Percentiles rank a stretch among this genome's conserved stretches.
Conservation (phyloP, 805 yeast species). For the Candida tibetensis region DNA sequence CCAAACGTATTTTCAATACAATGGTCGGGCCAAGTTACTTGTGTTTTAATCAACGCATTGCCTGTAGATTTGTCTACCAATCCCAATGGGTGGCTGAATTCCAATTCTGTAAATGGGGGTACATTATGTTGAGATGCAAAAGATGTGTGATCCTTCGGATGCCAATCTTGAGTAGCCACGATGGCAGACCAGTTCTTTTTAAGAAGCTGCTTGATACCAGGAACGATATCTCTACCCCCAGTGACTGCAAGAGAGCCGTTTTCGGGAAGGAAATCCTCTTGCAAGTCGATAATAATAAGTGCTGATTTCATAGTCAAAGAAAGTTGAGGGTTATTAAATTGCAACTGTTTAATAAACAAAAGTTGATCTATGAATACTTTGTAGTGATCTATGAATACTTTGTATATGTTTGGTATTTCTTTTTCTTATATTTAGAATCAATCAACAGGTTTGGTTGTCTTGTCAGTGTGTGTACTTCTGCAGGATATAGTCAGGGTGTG, state of each 20-base stretch:
- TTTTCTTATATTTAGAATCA: no score
- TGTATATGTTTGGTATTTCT: neutral
- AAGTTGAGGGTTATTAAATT: slow-evolving; percentile 4
- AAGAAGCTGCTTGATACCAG: slow-evolving; percentile 37
- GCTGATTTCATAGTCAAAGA: slow-evolving; percentile 35
- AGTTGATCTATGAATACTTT: neutral
- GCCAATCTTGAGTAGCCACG: slow-evolving; percentile 86
- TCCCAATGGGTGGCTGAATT: slow-evolving; percentile 49
- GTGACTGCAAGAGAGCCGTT: slow-evolving; percentile 73
- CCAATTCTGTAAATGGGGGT: slow-evolving; percentile 50
- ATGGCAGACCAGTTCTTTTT: slow-evolving; percentile 54
- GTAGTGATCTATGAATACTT: no score
- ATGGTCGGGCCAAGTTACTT: slow-evolving; percentile 86
- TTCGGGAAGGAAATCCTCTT: slow-evolving; percentile 82
- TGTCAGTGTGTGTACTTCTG: no score
- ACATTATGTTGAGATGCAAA: slow-evolving; percentile 68
- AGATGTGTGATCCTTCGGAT: slow-evolving; percentile 73
- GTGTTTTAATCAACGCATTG: slow-evolving; percentile 26
- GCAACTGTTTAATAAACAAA: neutral
- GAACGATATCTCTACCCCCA: slow-evolving; percentile 58
- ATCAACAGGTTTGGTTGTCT: no score
- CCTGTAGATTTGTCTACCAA: slow-evolving; percentile 24
- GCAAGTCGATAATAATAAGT: slow-evolving; percentile 74
- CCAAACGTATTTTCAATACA: slow-evolving; percentile 76
- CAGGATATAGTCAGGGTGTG: no score